Base-by-base conservation (phyloP, 768 basidiomycete species). In the Boletellus ananas region DNA sequence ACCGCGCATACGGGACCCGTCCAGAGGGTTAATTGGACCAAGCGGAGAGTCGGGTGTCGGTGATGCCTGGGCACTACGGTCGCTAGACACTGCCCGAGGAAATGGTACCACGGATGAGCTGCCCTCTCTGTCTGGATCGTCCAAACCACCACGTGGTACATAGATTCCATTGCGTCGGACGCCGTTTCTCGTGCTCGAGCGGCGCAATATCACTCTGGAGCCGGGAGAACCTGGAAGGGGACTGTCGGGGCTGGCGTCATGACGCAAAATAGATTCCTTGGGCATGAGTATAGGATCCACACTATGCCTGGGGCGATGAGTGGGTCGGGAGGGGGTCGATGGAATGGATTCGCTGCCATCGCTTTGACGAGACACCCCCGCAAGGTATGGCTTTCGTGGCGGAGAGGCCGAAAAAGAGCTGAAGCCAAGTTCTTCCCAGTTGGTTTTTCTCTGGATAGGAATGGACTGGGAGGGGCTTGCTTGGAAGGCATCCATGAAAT, bases 401-500 rank as follows among this genome's bases (percentile, higher is more conserved):
- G 75, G 70, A 70, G 77, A 55, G 70, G 75, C 51, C 50, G 73
- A 60, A 68, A 79, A 21, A 67, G 69, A 50, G 68, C 71, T 56
- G 62, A 61, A 27, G 56, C 55, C 33, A 41, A 54, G 56, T 39
- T 63, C 62, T 34, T 53, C 54, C 50, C 60, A 61, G 52, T 63
- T 61, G 16, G 34, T 20, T 44, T 46, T 49, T 18, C 51, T 43
- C 34, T 50, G 56, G 46, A 64, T 49, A 58, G 71, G 65, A 49
- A 68, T 67, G 43, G 63, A 63, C 49, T 51, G 65, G 44, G 58
- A 36, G 67, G 65, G 63, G 47, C 45, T 56, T 36, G 52, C 55
- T 47, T 74, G 73, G 52, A 86, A 79, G 25, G 73, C 80, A 56
- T 81, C 80, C 48, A 90, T 63, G 63, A 89, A 87, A 65, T 89